Percentiles rank a stretch among this genome's conserved stretches.
Evolutionary conservation across 2,329 filamentous ascomycete species (phyloP).

Genomic region (Colletotrichum sp.): DNA sequence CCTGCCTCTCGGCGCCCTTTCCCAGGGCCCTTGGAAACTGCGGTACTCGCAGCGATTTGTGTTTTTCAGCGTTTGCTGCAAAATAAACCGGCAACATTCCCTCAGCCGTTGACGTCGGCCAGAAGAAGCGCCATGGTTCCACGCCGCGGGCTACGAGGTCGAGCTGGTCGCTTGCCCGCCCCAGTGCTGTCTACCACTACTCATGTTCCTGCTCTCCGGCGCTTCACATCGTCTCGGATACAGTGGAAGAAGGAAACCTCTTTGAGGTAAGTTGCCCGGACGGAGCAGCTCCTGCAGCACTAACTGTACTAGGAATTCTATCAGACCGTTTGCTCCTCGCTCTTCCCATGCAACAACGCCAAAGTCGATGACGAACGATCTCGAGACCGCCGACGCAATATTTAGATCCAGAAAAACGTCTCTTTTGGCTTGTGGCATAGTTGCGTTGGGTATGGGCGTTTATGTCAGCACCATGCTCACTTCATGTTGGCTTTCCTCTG

Average conservation of each 20-base stretch:
- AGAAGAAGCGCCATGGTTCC: background rate
- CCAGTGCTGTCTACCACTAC: background rate
- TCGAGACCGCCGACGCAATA: conserved; percentile 18
- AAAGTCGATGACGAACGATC: background rate
- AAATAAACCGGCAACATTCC: background rate
- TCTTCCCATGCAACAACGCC: background rate
- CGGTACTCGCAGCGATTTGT: background rate
- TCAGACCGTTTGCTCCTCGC: background rate
- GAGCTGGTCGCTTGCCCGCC: background rate
- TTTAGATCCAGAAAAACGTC: conserved; percentile 16
- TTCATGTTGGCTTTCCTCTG: background rate
- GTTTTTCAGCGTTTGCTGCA: background rate
- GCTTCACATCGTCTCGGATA: background rate
- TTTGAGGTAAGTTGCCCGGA: background rate
- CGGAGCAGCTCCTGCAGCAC: background rate
- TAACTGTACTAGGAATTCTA: background rate
- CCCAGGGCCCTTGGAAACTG: background rate
- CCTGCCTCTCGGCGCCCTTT: no score
- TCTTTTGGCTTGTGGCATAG: conserved; percentile 12
- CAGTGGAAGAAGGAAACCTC: background rate
- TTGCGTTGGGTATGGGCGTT: conserved; percentile 16
- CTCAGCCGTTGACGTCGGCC: background rate
- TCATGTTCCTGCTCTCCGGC: background rate
- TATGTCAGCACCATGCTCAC: conserved; percentile 12
- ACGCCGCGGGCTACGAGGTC: background rate